Evolutionary conservation across 352 stramenopile genomes (phyloP).

Genomic region (Globisporangium megalacanthum): DNA sequence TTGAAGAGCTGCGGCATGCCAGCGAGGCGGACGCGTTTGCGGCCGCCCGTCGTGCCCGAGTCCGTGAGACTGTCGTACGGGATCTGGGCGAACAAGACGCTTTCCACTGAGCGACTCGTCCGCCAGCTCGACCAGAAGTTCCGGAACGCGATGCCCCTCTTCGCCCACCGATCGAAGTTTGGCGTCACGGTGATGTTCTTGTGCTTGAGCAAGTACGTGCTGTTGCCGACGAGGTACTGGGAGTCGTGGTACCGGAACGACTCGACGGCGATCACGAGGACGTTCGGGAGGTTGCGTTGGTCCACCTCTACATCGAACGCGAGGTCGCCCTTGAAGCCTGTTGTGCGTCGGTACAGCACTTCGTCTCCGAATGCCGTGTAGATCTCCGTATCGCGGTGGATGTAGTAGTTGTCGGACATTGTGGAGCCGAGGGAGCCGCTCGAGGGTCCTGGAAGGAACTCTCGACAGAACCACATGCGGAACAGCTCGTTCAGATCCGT

Average conservation of each 20-base stretch:
- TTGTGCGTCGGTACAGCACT: slow-evolving; percentile 35
- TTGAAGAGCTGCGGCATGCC: slow-evolving; percentile 51
- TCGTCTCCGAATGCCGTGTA: slow-evolving; percentile 34
- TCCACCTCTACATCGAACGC: slow-evolving; percentile 38
- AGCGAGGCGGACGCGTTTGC: slow-evolving; percentile 19
- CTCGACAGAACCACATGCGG: slow-evolving; percentile 12
- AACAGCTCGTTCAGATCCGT: slow-evolving; percentile 38
- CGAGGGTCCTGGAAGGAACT: slow-evolving; percentile 16
- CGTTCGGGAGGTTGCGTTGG: slow-evolving; percentile 32
- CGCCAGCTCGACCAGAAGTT: slow-evolving; percentile 62
- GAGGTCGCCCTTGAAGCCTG: slow-evolving; percentile 32
- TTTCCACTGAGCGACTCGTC: slow-evolving; percentile 54
- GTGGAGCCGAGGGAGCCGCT: slow-evolving; percentile 11
- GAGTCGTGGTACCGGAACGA: slow-evolving; percentile 55
- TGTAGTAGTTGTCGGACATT: slow-evolving; percentile 14
- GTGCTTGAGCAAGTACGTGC: slow-evolving; percentile 13
- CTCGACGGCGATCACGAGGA: slow-evolving; percentile 43
- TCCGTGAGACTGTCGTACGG: slow-evolving; percentile 32
- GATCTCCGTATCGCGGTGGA: slow-evolving; percentile 31
- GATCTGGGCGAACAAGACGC: slow-evolving; percentile 45
- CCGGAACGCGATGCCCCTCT: slow-evolving; percentile 35
- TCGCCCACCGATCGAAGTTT: slow-evolving; percentile 44
- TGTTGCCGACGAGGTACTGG: slow-evolving; percentile 37
- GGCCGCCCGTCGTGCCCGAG: slow-evolving; percentile 29
- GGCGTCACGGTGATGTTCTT: slow-evolving; percentile 42